Percentiles rank a stretch among this genome's conserved stretches.
phyloP scores from a whole-genome alignment of 352 stramenopile species.

The Albugo candida region DNA sequence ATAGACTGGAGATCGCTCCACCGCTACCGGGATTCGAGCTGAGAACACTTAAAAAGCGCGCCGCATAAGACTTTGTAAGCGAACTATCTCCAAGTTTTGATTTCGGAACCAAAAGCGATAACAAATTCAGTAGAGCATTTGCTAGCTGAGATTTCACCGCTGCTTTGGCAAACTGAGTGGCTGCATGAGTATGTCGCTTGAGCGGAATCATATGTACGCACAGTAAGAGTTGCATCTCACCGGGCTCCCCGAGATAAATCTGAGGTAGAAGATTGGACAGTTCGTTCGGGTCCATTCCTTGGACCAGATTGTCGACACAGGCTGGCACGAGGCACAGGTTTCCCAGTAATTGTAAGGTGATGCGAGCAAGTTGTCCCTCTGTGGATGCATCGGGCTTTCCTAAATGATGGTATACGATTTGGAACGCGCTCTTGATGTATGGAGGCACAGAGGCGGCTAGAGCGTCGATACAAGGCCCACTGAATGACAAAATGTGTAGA shows the following conservation, averaged over 20 bases:
- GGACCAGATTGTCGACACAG: conserved; percentile 75
- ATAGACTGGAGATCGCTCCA: conserved; percentile 55
- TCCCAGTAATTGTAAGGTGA: conserved; percentile 61
- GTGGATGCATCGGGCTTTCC: conserved; percentile 56
- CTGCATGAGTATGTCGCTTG: conserved; percentile 70
- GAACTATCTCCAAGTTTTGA: conserved; percentile 60
- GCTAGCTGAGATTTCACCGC: conserved; percentile 60
- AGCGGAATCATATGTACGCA: conserved; percentile 78
- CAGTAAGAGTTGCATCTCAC: conserved; percentile 61
- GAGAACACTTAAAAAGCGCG: conserved; percentile 60
- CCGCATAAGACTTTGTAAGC: conserved; percentile 65
- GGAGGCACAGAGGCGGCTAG: conserved; percentile 53
- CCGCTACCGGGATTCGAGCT: conserved; percentile 71
- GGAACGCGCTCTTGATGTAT: conserved; percentile 72
- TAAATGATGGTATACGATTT: conserved; percentile 70
- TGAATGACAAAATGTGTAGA: conserved; percentile 77
- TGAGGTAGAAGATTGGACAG: conserved; percentile 49
- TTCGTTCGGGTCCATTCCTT: conserved; percentile 64
- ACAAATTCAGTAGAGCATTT: conserved; percentile 56
- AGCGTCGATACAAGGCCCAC: conserved; percentile 51
- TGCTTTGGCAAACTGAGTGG: conserved; percentile 66
- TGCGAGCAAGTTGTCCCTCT: conserved; percentile 54
- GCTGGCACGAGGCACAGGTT: conserved; percentile 73
- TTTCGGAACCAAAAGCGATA: conserved; percentile 63
- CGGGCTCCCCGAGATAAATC: conserved; percentile 59